Evolutionary conservation across 345 rosid genomes (phyloP), one percentile per base, ranked within the genome.

Genomic region (Populus pruinosa): DNA sequence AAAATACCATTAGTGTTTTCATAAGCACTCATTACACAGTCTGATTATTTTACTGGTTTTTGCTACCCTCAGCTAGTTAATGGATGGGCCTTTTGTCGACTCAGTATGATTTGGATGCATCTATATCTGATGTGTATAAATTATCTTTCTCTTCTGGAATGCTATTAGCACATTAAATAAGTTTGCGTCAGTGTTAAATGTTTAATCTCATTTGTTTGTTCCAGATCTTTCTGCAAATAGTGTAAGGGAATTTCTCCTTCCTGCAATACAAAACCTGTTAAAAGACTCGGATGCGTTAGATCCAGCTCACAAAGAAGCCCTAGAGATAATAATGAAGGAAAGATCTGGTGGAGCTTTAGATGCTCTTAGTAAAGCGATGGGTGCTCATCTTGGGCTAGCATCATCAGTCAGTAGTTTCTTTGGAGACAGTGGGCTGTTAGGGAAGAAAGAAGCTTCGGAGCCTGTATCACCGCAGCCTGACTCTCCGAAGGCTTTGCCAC

Each of bases 241-340:
- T 77, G 82, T 90, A 75, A 87, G 88, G 77, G 98, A 93, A 38
- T 93, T 85, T 86, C 92, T 95, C 62, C 81, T 95, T 6, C 96
- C 97, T 10, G 77, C 97, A 14, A 90, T 93, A 80, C 94, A 91
- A 70, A 95, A 95, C 88, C 83, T 95, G 85, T 70, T 95, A 72
- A 93, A 86, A 85, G 99, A 95, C 82, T 85, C 79, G 4, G 99
- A 95, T 65, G 87, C 96, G 70, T 82, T 95, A 11, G 99, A 95
- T 83, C 99, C 99, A 11, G 99, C 96, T 29, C 97, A 95, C 84
- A 95, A 93, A 79, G 99, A 95, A 84, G 98, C 98, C 17, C 87
- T 95, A 36, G 99, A 95, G 87, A 95, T 93, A 81, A 89, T 91
- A 82, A 56, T 92, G 87, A 95, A 88, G 80, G 99, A 95, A 81